These are phyloP conservation scores for Lotus japonicus DNA, from an alignment of 306 rosid genomes.

Conservation along the genomic window DNA sequence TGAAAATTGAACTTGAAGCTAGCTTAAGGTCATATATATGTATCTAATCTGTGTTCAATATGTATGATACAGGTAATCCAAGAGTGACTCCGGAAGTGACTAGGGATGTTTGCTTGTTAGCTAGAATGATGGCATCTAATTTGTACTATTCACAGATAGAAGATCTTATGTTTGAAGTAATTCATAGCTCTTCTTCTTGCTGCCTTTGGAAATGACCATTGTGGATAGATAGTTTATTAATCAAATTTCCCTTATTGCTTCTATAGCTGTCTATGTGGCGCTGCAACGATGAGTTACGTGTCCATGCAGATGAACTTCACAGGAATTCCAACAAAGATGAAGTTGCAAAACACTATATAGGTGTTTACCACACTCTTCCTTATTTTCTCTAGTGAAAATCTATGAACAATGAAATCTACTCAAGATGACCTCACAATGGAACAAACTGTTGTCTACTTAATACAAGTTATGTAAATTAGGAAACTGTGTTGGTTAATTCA, in stretches of 20 bases:
- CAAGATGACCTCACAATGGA: not conserved
- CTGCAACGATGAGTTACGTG: slow-evolving; percentile 89
- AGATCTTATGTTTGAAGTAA: slow-evolving; percentile 98
- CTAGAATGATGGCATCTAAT: slow-evolving; percentile 99
- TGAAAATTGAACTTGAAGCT: not conserved
- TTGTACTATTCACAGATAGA: slow-evolving; percentile 95
- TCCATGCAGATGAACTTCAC: slow-evolving; percentile 68
- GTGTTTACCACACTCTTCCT: slow-evolving; percentile 32
- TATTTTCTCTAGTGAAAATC: not conserved
- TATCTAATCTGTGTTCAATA: slow-evolving; percentile 17
- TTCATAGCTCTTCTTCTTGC: slow-evolving; percentile 15
- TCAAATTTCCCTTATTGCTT: not conserved
- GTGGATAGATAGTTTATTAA: not conserved
- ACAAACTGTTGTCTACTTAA: slow-evolving; percentile 4
- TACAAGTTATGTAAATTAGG: too few species aligned
- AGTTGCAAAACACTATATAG: slow-evolving; percentile 95
- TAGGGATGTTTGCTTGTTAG: slow-evolving; percentile 92
- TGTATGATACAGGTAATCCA: slow-evolving; percentile 72
- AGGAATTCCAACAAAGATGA: slow-evolving; percentile 68
- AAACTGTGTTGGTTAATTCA: not conserved
- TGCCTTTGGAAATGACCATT: not conserved
- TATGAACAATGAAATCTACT: not conserved
- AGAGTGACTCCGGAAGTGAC: slow-evolving; percentile 99
- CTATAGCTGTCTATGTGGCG: slow-evolving; percentile 99
- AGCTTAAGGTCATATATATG: not conserved